A percentile compares a stretch with the other conserved stretches of the same genome.
phyloP scores from a whole-genome alignment of 2,329 filamentous ascomycete species.

The Scleromitrula shiraiana region DNA sequence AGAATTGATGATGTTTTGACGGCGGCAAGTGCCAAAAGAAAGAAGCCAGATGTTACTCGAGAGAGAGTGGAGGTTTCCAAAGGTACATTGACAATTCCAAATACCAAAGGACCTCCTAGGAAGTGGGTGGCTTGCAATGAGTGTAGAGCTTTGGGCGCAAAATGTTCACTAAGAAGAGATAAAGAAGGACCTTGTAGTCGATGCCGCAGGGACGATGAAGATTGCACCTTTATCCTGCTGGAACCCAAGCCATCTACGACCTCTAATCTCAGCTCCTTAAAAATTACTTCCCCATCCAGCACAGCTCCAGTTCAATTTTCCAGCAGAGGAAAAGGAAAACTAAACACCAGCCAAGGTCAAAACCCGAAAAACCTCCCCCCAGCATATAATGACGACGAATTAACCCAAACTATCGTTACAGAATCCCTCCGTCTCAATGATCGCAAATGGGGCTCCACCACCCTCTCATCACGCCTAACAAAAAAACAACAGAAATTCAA shows the following conservation, averaged over 20 bases:
- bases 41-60: not conserved
- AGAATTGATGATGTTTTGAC: not conserved
- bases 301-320: no score
- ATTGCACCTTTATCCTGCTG: conserved; percentile 16
- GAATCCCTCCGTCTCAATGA: conserved; percentile 1
- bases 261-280: no score
- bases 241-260: not conserved
- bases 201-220: conserved; percentile 10
- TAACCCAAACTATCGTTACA: conserved; percentile 3
- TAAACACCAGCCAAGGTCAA: not conserved
- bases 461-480: not conserved
- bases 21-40: not conserved
- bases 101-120: not conserved
- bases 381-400: no score
- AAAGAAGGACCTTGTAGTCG: conserved; percentile 17
- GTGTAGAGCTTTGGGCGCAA: conserved; percentile 10
- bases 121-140: conserved; percentile 17
- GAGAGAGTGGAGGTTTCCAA: not conserved
- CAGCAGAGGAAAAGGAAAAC: not conserved
- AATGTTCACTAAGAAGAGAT: conserved; percentile 15
- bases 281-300: no score
- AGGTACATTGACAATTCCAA: not conserved
- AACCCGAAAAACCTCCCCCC: no score
- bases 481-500: not conserved
- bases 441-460: not conserved